Conservation (phyloP, 495 filamentous ascomycete species). For the Paragyromitra xinjiangensis region DNA sequence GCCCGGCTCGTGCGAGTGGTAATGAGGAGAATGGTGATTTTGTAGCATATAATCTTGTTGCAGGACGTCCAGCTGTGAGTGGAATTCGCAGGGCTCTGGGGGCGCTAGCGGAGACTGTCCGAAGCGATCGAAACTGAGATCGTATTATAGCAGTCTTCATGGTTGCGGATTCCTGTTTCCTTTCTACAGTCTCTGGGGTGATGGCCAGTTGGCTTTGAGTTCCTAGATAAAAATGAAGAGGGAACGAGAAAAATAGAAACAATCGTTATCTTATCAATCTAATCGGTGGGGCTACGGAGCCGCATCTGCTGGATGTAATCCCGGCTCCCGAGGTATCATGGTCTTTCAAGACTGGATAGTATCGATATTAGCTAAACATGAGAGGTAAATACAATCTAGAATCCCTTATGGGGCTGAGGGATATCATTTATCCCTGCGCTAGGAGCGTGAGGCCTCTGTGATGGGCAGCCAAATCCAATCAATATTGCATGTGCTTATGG, state of each 20-base stretch:
- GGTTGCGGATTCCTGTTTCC: slow-evolving; percentile 31
- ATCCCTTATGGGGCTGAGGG: too few species aligned
- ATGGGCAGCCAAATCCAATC: too few species aligned
- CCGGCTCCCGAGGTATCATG: too few species aligned
- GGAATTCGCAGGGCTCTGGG: slow-evolving; percentile 29
- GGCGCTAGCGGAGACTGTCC: slow-evolving; percentile 22
- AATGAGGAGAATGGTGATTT: slow-evolving; percentile 33
- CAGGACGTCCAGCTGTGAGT: slow-evolving; percentile 18
- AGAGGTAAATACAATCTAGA: too few species aligned
- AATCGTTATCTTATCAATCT: slow-evolving; percentile 50
- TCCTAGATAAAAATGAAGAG: background rate
- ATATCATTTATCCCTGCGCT: too few species aligned
- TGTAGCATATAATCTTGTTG: slow-evolving; percentile 5
- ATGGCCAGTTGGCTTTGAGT: slow-evolving; percentile 19
- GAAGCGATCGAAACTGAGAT: slow-evolving; percentile 52
- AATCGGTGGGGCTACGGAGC: slow-evolving; percentile 28
- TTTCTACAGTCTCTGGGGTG: slow-evolving; percentile 4
- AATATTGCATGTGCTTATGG: too few species aligned
- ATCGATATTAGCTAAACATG: too few species aligned
- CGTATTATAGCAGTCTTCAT: slow-evolving; percentile 40
- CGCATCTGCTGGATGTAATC: too few species aligned
- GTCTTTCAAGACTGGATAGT: too few species aligned
- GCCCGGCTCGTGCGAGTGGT: slow-evolving; percentile 28
- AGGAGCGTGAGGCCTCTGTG: too few species aligned
- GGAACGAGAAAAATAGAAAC: slow-evolving; percentile 30